Conservation (phyloP, 2,329 filamentous ascomycete species). For the Dothideomycetes sp. region DNA sequence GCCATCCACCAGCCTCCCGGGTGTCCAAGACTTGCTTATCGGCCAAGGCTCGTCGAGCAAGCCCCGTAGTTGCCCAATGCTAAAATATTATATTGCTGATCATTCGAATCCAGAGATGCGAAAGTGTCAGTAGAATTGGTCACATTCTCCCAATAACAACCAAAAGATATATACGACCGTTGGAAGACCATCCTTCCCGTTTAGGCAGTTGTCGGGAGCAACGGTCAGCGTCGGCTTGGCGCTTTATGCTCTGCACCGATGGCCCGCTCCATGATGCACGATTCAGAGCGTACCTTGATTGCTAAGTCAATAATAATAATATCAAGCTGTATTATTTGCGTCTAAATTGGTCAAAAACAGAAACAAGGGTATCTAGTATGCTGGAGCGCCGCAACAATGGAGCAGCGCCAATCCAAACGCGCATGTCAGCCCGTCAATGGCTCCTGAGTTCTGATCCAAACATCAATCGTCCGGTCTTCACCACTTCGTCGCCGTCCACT, state of each 20-base stretch:
- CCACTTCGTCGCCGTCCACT: constrained; percentile 47
- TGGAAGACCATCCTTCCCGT: not conserved
- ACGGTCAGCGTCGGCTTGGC: not conserved
- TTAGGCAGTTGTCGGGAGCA: not conserved
- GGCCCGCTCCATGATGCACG: not conserved
- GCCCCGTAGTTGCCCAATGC: too few relatives aligned
- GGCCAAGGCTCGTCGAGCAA: not conserved
- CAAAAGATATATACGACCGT: not conserved
- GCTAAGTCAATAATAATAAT: too few relatives aligned
- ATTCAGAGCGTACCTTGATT: too few relatives aligned
- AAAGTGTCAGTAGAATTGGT: not conserved
- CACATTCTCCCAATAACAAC: not conserved
- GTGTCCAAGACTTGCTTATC: not conserved
- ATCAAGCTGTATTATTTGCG: too few relatives aligned
- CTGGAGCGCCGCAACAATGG: too few relatives aligned
- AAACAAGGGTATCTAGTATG: not conserved
- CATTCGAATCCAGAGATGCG: not conserved
- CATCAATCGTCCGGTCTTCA: not conserved
- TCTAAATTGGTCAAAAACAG: too few relatives aligned
- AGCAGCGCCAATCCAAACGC: not conserved
- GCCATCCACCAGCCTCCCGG: not conserved
- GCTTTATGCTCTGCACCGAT: not conserved
- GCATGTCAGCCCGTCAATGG: too few relatives aligned
- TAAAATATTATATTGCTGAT: too few relatives aligned
- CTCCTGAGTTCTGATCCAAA: too few relatives aligned